Evolutionary conservation across 2,329 filamentous ascomycete genomes (phyloP).

Genomic region (Aspergillus hiratsukae): DNA sequence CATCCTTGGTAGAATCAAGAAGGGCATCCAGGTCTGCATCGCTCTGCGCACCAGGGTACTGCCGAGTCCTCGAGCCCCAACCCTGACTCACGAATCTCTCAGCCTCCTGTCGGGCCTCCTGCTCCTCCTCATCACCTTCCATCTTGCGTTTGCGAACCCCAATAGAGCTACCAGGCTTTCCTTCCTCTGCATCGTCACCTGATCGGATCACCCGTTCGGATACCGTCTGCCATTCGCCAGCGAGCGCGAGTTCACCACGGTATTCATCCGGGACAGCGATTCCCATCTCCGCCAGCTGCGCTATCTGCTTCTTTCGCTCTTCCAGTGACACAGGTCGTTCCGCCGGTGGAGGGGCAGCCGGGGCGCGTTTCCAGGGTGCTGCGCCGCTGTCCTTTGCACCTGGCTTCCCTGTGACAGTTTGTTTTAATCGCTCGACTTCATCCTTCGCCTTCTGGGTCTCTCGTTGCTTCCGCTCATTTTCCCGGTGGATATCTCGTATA

Average conservation of each 20-base stretch:
- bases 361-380: conserved; percentile 26
- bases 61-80: conserved; percentile 41
- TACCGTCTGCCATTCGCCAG: conserved; percentile 79
- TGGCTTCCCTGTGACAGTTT: conserved; percentile 55
- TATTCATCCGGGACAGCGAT: conserved; percentile 77
- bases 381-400: conserved; percentile 15
- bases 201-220: conserved; percentile 40
- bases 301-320: conserved; percentile 76
- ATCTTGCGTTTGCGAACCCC: conserved; percentile 45
- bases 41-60: conserved; percentile 37
- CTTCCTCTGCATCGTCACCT: conserved; percentile 35
- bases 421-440: conserved; percentile 82
- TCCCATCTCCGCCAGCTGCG: conserved; percentile 83
- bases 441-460: conserved; percentile 77
- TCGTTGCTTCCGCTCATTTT: conserved; percentile 72
- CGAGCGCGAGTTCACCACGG: conserved; percentile 75
- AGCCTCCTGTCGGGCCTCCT: conserved; percentile 30
- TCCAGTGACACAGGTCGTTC: conserved; percentile 49
- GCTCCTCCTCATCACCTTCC: conserved; percentile 41
- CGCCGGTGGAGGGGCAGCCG: conserved; percentile 32
- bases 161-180: conserved; percentile 38
- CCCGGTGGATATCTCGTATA: conserved; percentile 80
- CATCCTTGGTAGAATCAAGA: conserved; percentile 36
- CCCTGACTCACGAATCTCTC: conserved; percentile 34
- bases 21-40: conserved; percentile 42